Evolutionary conservation across 2,329 filamentous ascomycete genomes (phyloP).

Genomic region (Hypoxylon sp.): DNA sequence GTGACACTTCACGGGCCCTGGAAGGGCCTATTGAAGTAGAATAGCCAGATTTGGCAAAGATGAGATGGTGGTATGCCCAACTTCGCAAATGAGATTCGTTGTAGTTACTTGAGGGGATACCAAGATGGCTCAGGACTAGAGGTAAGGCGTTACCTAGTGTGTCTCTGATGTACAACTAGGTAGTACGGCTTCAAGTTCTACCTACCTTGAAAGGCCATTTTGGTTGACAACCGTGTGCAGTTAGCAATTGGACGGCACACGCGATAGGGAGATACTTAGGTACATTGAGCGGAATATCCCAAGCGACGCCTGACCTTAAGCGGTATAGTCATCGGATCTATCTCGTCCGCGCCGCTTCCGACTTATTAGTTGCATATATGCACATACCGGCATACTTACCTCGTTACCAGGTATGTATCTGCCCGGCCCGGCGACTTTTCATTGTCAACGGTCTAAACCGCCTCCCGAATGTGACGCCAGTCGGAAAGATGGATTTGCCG

Average conservation of each 20-base stretch:
- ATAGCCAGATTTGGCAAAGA: conserved; percentile 42
- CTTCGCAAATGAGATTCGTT: conserved; percentile 13
- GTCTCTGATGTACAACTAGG: conserved; percentile 11
- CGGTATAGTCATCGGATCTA: conserved; percentile 11
- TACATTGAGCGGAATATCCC: not conserved
- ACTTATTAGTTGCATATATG: not conserved
- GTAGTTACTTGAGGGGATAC: conserved; percentile 5
- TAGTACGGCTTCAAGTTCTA: conserved; percentile 7
- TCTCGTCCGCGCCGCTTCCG: conserved; percentile 18
- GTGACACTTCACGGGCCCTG: conserved; percentile 45
- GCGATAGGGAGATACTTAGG: conserved; percentile 9
- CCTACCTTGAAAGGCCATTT: conserved; percentile 20
- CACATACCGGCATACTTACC: not conserved
- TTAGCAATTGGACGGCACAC: not conserved
- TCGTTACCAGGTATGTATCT: not conserved
- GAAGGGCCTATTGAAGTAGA: conserved; percentile 47
- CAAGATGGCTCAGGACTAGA: conserved; percentile 2
- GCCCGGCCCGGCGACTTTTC: conserved; percentile 22
- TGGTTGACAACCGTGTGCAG: not conserved
- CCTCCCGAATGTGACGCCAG: conserved; percentile 13
- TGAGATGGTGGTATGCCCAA: conserved; percentile 8
- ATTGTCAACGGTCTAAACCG: conserved; percentile 17
- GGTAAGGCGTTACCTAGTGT: conserved; percentile 6
- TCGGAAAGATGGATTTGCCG: conserved; percentile 22
- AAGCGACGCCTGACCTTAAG: not conserved